A percentile compares a stretch with the other conserved stretches of the same genome.
Evolutionary conservation across 2,329 filamentous ascomycete genomes (phyloP).

Genomic region (Arthrobotrys entomopaga): DNA sequence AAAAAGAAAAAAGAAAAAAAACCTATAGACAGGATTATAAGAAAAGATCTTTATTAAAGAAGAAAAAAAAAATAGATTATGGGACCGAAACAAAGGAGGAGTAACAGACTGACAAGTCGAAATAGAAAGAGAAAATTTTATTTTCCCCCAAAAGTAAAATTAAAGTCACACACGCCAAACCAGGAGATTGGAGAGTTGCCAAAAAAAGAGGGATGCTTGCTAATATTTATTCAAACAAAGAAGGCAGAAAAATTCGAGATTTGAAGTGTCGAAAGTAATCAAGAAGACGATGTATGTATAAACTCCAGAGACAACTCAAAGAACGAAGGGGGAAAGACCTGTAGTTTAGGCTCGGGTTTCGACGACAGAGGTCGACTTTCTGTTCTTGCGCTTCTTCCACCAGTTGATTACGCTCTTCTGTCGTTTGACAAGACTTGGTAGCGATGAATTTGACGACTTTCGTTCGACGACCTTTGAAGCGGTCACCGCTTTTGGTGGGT

Average conservation of each 20-base stretch:
- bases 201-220: not conserved
- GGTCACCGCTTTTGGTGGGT: conserved; percentile 23
- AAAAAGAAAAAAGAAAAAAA: conserved; percentile 5
- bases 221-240: conserved; percentile 5
- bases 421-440: conserved; percentile 42
- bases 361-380: conserved; percentile 42
- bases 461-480: conserved; percentile 46
- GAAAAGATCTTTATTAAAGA: conserved; percentile 14
- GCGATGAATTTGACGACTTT: conserved; percentile 42
- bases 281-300: conserved; percentile 5
- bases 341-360: conserved; percentile 32
- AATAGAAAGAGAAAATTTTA: conserved; percentile 15
- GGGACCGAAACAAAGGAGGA: conserved; percentile 12
- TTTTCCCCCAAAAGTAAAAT: conserved; percentile 11
- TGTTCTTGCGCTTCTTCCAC: conserved; percentile 55
- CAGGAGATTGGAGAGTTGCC: not conserved
- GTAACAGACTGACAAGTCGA: conserved; percentile 28
- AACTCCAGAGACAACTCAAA: not conserved
- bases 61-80: conserved; percentile 19
- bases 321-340: not conserved
- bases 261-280: conserved; percentile 8
- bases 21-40: conserved; percentile 21
- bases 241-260: conserved; percentile 2
- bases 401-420: conserved; percentile 52
- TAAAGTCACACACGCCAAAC: conserved; percentile 14